These are phyloP conservation scores for Scalesia atractyloides DNA, from an alignment of 129 eudicot genomes.

Conservation along the genomic window DNA sequence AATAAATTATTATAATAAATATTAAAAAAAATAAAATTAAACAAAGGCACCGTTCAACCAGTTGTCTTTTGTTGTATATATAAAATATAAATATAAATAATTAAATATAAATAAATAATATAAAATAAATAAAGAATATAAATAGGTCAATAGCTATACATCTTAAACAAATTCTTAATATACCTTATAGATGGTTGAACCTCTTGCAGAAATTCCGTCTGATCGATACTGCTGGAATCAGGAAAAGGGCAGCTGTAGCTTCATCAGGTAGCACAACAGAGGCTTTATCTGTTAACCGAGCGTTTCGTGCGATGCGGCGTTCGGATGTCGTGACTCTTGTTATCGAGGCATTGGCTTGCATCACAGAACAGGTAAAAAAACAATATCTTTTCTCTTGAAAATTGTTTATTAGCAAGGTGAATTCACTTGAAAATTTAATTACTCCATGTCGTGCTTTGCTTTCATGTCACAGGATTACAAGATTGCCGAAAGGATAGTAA, in stretches of 20 bases:
- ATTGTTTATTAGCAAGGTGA: background rate
- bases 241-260: constrained; percentile 87
- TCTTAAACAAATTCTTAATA: background rate
- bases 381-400: background rate
- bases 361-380: constrained; percentile 90
- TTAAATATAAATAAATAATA: too few species aligned
- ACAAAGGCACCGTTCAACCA: too few species aligned
- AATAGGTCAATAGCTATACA: too few species aligned
- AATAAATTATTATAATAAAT: too few species aligned
- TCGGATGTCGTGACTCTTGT: constrained; percentile 98
- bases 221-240: constrained; percentile 97
- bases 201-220: constrained; percentile 77
- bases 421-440: background rate
- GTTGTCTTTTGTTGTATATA: too few species aligned
- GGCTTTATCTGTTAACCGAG: constrained; percentile 93
- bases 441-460: background rate
- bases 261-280: constrained; percentile 96
- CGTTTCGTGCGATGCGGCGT: constrained; percentile 95
- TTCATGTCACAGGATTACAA: constrained; percentile 63
- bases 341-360: constrained; percentile 94
- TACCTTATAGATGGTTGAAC: constrained; percentile 2
- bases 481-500: constrained; percentile 96
- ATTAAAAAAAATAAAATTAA: too few species aligned
- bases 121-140: too few species aligned
- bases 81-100: too few species aligned